A percentile compares a stretch with the other conserved stretches of the same genome.
These are phyloP conservation scores for Nyctanthes arbortristis DNA, from an alignment of 257 asterid genomes.

Conservation along the genomic window DNA sequence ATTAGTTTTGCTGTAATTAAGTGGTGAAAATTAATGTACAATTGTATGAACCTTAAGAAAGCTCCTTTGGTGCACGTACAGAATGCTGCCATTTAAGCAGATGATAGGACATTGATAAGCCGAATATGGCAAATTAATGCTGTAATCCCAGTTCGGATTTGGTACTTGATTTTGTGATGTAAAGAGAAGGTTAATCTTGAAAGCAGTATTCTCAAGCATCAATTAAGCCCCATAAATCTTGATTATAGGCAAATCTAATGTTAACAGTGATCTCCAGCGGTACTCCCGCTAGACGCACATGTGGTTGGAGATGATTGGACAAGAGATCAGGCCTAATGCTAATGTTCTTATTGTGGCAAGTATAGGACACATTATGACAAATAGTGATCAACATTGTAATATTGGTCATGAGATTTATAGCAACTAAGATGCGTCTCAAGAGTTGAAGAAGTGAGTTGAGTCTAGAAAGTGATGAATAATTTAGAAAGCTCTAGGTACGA, in stretches of 20 bases:
- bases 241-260: background rate
- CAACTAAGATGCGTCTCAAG: background rate
- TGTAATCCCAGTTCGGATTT: background rate
- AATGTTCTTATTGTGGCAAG: background rate
- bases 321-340: background rate
- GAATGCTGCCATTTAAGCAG: background rate
- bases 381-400: background rate
- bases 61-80: background rate
- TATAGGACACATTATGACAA: background rate
- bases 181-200: background rate
- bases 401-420: too few species aligned
- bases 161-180: background rate
- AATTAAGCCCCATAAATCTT: background rate
- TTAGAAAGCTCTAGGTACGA: background rate
- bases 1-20: background rate
- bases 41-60: background rate
- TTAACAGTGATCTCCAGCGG: too few species aligned
- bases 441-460: background rate
- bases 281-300: background rate
- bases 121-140: background rate
- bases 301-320: background rate
- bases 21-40: background rate
- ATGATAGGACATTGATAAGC: background rate
- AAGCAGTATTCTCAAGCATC: too few species aligned
- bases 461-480: background rate